Conservation (phyloP, 768 basidiomycete genomes). For the Inosperma sp. region DNA sequence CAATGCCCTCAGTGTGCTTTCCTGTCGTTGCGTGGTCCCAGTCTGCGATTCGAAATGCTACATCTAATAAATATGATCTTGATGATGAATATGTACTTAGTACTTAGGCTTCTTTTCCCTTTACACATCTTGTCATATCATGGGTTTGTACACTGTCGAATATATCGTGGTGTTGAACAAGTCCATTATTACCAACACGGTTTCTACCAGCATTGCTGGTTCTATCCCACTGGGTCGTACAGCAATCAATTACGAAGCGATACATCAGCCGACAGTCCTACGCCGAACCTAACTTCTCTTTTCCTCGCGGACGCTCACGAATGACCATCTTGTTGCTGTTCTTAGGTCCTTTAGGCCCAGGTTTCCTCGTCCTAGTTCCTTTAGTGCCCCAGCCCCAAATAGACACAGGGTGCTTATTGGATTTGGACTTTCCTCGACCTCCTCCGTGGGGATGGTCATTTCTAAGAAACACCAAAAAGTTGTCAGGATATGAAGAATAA, state of each 20-base stretch:
- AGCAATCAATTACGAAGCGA: constrained; percentile 10
- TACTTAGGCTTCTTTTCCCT: too few relatives aligned
- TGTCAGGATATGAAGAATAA: background rate
- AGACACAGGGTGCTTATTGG: constrained; percentile 88
- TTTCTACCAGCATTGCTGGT: background rate
- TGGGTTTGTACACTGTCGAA: too few relatives aligned
- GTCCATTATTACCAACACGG: too few relatives aligned
- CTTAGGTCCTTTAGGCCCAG: constrained; percentile 87
- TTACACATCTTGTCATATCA: too few relatives aligned
- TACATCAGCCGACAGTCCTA: constrained; percentile 13
- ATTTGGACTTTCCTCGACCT: constrained; percentile 97
- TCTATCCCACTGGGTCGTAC: constrained; percentile 10
- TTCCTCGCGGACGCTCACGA: constrained; percentile 77
- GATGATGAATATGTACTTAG: too few relatives aligned
- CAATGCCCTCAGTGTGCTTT: too few relatives aligned
- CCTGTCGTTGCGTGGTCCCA: too few relatives aligned
- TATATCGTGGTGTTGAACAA: too few relatives aligned
- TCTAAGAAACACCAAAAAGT: constrained; percentile 32
- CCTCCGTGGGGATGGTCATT: constrained; percentile 95
- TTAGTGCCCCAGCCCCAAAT: constrained; percentile 92
- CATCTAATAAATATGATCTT: too few relatives aligned
- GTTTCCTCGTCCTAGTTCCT: constrained; percentile 89
- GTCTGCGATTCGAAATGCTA: too few relatives aligned
- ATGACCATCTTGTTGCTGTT: constrained; percentile 88
- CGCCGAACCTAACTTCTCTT: constrained; percentile 44